A percentile compares a stretch with the other conserved stretches of the same genome.
phyloP scores from a whole-genome alignment of 345 rosid genomes.

The Limnanthes douglasii region DNA sequence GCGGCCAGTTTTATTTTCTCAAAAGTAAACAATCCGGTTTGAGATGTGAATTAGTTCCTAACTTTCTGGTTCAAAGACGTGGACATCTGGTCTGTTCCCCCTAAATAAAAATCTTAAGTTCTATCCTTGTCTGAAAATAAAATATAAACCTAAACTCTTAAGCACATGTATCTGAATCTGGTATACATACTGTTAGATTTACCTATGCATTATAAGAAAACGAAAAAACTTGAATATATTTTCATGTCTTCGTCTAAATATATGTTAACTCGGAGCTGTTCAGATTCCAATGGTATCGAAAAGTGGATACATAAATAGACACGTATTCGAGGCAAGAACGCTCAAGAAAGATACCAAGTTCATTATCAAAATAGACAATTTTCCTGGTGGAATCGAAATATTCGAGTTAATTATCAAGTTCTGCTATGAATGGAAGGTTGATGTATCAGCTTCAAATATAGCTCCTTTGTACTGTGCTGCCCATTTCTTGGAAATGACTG shows the following conservation, averaged over 20 bases:
- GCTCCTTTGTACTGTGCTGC: conserved; percentile 33
- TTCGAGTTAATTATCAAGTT: conserved; percentile 28
- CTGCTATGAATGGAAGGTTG: conserved; percentile 41
- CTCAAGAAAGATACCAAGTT: conserved; percentile 6
- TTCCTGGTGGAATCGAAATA: conserved; percentile 33
- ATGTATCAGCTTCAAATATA: conserved; percentile 25
- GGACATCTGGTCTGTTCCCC: background rate
- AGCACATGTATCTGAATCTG: background rate
- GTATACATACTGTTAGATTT: background rate
- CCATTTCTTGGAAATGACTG: conserved; percentile 42
- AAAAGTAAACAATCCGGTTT: background rate
- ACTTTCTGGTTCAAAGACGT: too few species aligned
- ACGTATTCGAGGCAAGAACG: conserved; percentile 20
- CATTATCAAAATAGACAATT: conserved; percentile 13
- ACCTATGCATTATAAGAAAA: background rate
- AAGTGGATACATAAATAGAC: conserved; percentile 35
- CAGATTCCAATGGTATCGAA: conserved; percentile 44
- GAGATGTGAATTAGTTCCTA: background rate
- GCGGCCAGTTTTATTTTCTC: background rate
- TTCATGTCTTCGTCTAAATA: background rate
- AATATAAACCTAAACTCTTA: background rate
- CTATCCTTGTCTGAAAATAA: background rate
- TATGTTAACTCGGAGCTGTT: background rate
- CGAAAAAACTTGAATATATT: background rate
- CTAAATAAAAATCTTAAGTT: background rate